Percentiles rank a stretch among this genome's conserved stretches.
These are phyloP conservation scores for Nicotiana tabacum DNA, from an alignment of 257 asterid species.

Conservation along the genomic window DNA sequence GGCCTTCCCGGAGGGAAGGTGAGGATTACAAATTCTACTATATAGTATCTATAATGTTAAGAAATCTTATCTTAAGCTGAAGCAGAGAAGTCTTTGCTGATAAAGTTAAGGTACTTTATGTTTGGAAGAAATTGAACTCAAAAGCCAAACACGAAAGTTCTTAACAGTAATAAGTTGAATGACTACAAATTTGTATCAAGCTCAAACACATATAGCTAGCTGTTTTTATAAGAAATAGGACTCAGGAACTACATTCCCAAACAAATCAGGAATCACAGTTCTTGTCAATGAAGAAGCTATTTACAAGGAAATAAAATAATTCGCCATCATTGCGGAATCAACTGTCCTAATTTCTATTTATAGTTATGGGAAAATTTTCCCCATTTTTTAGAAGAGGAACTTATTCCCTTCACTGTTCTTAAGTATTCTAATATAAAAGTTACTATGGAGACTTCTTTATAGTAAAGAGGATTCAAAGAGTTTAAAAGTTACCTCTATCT, in stretches of 20 bases:
- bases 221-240: not conserved
- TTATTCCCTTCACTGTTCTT: too few relatives aligned
- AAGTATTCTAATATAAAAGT: too few relatives aligned
- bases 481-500: too few relatives aligned
- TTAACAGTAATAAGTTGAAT: not conserved
- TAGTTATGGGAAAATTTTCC: too few relatives aligned
- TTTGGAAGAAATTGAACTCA: not conserved
- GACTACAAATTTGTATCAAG: not conserved
- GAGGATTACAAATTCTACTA: slow-evolving; percentile 11
- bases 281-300: not conserved
- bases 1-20: slow-evolving; percentile 99
- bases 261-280: not conserved
- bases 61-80: not conserved
- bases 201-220: not conserved
- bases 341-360: too few relatives aligned
- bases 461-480: too few relatives aligned
- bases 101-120: not conserved
- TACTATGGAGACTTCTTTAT: too few relatives aligned
- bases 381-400: too few relatives aligned
- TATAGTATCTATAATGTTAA: not conserved
- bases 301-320: not conserved
- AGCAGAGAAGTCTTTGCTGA: not conserved
- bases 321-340: too few relatives aligned
- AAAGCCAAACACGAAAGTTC: not conserved
- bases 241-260: not conserved